Conservation (phyloP, 2,329 filamentous ascomycete genomes). For the Aspergillus pseudoviridinutans region DNA sequence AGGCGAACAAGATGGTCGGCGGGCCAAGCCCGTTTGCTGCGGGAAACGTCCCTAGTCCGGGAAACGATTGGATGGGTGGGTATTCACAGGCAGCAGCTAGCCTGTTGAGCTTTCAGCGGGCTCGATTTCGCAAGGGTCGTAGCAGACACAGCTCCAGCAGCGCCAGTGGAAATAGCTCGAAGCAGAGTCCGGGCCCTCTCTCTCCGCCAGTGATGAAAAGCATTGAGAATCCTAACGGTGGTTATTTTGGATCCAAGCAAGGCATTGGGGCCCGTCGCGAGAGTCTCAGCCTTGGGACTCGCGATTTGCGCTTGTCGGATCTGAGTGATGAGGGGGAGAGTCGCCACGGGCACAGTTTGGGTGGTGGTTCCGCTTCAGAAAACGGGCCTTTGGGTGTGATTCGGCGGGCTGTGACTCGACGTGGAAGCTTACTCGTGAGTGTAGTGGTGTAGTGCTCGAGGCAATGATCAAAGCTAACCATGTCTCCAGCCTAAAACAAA, state of each 20-base stretch:
- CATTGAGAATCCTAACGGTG: conserved; percentile 49
- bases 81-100: conserved; percentile 68
- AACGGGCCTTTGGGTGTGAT: conserved; percentile 71
- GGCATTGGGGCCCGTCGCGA: conserved; percentile 64
- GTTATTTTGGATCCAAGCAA: conserved; percentile 53
- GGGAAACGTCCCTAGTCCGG: conserved; percentile 48
- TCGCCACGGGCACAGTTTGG: conserved; percentile 32
- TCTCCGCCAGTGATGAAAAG: conserved; percentile 67
- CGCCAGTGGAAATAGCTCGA: conserved; percentile 66
- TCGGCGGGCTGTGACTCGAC: conserved; percentile 74
- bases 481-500: conserved; percentile 79
- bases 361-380: conserved; percentile 31
- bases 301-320: conserved; percentile 75
- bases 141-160: conserved; percentile 65
- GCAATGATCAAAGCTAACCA: conserved; percentile 1
- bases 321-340: conserved; percentile 75
- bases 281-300: conserved; percentile 85
- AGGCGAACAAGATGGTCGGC: conserved; percentile 58
- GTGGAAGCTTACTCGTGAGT: conserved; percentile 81
- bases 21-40: conserved; percentile 45
- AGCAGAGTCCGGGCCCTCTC: conserved; percentile 64
- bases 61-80: conserved; percentile 60
- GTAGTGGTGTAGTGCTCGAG: conserved; percentile 27
- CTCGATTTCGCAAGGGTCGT: conserved; percentile 54
- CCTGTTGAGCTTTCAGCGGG: conserved; percentile 72